Evolutionary conservation across 2,329 filamentous ascomycete genomes (phyloP).

Genomic region (Scedosporium aurantiacum): DNA sequence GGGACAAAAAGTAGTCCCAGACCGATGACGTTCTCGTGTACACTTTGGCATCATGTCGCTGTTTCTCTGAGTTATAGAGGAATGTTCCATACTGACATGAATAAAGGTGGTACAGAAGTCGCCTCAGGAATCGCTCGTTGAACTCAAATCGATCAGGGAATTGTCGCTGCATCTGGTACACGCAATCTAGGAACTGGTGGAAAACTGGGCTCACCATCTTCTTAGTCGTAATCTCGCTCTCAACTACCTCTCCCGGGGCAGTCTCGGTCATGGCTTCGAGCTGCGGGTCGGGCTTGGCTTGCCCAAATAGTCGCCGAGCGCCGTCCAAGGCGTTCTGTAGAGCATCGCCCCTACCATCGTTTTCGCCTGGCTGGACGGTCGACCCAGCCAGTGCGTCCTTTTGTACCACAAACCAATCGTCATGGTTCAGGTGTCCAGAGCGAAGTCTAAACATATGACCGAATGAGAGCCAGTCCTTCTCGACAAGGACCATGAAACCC

Average conservation of each 20-base stretch:
- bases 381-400: conserved; percentile 63
- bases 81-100: conserved; percentile 97
- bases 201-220: conserved; percentile 94
- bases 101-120: conserved; percentile 86
- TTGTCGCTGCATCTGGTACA: conserved; percentile 80
- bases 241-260: conserved; percentile 27
- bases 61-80: conserved; percentile 87
- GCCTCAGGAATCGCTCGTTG: conserved; percentile 83
- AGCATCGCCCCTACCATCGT: conserved; percentile 55
- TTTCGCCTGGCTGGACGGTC: conserved; percentile 50
- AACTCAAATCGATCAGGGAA: conserved; percentile 87
- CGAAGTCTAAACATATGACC: conserved; percentile 95
- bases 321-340: conserved; percentile 77
- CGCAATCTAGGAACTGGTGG: conserved; percentile 92
- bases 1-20: conserved; percentile 88
- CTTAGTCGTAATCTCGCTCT: conserved; percentile 62
- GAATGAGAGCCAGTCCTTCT: conserved; percentile 97
- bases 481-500: conserved; percentile 85
- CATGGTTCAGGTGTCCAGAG: conserved; percentile 76
- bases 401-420: conserved; percentile 88
- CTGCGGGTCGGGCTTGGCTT: conserved; percentile 45
- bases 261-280: conserved; percentile 43
- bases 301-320: conserved; percentile 82
- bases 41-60: conserved; percentile 60
- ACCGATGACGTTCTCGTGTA: conserved; percentile 70